Evolutionary conservation across 2,329 filamentous ascomycete species (phyloP).

Genomic region (Penicillium sp.): DNA sequence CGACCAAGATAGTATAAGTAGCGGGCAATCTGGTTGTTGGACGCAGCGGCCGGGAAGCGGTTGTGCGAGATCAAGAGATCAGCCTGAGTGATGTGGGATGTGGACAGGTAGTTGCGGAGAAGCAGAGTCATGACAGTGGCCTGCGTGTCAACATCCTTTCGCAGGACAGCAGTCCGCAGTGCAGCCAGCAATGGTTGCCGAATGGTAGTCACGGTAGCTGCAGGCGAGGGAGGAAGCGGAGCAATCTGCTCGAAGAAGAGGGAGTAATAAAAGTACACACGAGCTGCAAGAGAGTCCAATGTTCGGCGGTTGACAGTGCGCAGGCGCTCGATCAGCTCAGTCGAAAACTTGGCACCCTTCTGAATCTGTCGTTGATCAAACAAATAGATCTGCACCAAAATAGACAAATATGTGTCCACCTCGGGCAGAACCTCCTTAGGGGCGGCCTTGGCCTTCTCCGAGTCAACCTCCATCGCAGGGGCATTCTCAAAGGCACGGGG

Average conservation of each 20-base stretch:
- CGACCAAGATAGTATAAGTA: slow-evolving; percentile 97
- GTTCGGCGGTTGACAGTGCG: slow-evolving; percentile 90
- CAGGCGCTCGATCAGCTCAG: slow-evolving; percentile 79
- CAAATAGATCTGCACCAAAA: slow-evolving; percentile 83
- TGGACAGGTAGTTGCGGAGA: slow-evolving; percentile 92
- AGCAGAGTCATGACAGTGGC: slow-evolving; percentile 93
- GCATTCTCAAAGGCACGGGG: slow-evolving; percentile 66
- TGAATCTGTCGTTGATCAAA: slow-evolving; percentile 83
- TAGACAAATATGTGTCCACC: slow-evolving; percentile 84
- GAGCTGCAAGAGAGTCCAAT: slow-evolving; percentile 88
- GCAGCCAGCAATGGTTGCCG: slow-evolving; percentile 84
- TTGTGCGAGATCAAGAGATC: slow-evolving; percentile 95
- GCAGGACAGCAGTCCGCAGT: slow-evolving; percentile 89
- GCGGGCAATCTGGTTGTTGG: slow-evolving; percentile 96
- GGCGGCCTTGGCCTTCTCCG: slow-evolving; percentile 66
- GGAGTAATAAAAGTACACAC: slow-evolving; percentile 97
- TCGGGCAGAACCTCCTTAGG: slow-evolving; percentile 80
- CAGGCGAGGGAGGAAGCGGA: slow-evolving; percentile 83
- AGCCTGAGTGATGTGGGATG: slow-evolving; percentile 94
- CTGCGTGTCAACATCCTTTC: slow-evolving; percentile 97
- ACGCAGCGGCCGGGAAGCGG: slow-evolving; percentile 88
- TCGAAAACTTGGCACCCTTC: slow-evolving; percentile 81
- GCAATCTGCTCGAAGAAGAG: slow-evolving; percentile 91
- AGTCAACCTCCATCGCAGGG: slow-evolving; percentile 71
- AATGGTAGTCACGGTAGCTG: slow-evolving; percentile 83